phyloP scores from a whole-genome alignment of 441 rosid species.

The Erysimum pusillum region DNA sequence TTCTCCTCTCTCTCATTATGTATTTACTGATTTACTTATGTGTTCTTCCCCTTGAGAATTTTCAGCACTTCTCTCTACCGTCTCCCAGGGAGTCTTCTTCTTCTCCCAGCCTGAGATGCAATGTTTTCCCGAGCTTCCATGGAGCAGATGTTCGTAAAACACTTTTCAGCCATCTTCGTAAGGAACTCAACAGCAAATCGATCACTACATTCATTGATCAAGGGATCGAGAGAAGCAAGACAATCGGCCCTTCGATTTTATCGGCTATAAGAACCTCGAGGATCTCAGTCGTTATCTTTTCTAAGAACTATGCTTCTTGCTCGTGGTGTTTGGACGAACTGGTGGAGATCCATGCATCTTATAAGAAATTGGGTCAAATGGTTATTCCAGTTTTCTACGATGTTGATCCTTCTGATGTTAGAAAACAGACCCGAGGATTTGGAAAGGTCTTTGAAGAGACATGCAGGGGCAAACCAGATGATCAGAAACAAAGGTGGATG shows the following conservation, averaged over 20 bases:
- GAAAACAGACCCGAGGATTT: background rate
- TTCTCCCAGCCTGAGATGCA: background rate
- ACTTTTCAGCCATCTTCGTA: background rate
- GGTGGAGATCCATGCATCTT: constrained; percentile 42
- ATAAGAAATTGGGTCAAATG: constrained; percentile 2
- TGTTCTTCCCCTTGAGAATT: background rate
- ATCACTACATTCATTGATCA: background rate
- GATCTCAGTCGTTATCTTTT: no score
- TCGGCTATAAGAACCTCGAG: no score
- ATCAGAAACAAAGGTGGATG: background rate
- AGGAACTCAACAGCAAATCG: background rate
- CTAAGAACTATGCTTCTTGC: constrained; percentile 21
- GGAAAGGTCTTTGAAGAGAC: background rate
- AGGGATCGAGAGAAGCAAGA: no score
- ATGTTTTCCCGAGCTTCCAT: background rate
- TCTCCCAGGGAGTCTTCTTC: background rate
- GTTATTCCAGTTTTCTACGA: constrained; percentile 52
- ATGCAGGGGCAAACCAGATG: background rate
- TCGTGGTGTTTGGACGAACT: constrained; percentile 40
- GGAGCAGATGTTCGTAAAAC: background rate
- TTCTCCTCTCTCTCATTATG: background rate
- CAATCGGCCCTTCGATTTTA: no score
- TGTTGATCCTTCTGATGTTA: constrained; percentile 9
- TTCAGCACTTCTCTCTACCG: background rate
- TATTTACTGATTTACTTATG: background rate